phyloP scores from a whole-genome alignment of 2,329 filamentous ascomycete species.

The Metarhizium humberi region DNA sequence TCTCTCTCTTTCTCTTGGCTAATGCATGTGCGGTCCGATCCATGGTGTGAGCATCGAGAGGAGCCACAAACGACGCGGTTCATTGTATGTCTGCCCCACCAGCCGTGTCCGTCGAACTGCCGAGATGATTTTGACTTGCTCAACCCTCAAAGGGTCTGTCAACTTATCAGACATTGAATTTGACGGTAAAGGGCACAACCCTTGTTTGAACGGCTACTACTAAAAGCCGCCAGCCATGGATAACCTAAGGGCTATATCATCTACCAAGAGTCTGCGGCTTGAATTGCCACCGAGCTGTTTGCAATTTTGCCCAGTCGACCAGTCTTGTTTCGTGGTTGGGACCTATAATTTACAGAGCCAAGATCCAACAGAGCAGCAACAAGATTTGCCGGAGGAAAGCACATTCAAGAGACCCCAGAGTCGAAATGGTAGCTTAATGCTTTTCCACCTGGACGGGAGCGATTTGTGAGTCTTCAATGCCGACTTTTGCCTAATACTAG shows the following conservation, averaged over 20 bases:
- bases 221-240: conserved; percentile 11
- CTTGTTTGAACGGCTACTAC: not conserved
- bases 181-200: not conserved
- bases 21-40: not conserved
- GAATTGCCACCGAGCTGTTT: conserved; percentile 69
- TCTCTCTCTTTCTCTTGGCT: no score
- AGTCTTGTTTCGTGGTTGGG: conserved; percentile 65
- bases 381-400: conserved; percentile 7
- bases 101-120: not conserved
- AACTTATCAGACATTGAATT: no score
- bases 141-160: no score
- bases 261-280: conserved; percentile 41
- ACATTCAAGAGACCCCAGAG: conserved; percentile 39
- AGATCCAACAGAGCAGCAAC: conserved; percentile 6
- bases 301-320: conserved; percentile 57
- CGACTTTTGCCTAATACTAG: no score
- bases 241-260: conserved; percentile 20
- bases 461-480: conserved; percentile 42
- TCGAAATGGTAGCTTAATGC: conserved; percentile 64
- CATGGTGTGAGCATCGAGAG: not conserved
- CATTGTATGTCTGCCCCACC: not conserved
- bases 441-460: conserved; percentile 48
- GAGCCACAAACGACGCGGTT: no score
- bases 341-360: conserved; percentile 68
- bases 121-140: not conserved